phyloP scores from a whole-genome alignment of 169 alveolate genomes.

The Eimeria necatrix region DNA sequence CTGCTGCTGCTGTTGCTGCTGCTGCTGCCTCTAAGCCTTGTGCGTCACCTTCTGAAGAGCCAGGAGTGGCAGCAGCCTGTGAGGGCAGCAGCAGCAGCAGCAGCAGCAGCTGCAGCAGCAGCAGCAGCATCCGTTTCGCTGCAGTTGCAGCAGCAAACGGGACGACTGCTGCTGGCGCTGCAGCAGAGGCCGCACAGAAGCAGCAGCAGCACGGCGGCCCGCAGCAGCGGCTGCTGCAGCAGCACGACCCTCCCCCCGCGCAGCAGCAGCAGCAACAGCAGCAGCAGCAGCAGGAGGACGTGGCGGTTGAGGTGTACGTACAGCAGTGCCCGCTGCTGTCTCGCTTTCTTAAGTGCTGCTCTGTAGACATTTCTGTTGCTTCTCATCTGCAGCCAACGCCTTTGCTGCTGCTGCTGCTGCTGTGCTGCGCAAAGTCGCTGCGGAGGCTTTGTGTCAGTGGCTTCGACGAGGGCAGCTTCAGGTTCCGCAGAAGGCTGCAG shows the following conservation, averaged over 20 bases:
- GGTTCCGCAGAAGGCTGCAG: conserved; percentile 22
- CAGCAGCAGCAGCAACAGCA: conserved; percentile 29
- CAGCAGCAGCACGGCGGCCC: conserved; percentile 18
- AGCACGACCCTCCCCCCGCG: not conserved
- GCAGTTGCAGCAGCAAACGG: not conserved
- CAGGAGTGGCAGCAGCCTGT: too few relatives aligned
- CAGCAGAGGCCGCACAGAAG: not conserved
- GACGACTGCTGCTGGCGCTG: not conserved
- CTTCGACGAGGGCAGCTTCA: conserved; percentile 38
- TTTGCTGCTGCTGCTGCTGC: conserved; percentile 62
- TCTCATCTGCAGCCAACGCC: conserved; percentile 33
- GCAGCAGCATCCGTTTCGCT: not conserved
- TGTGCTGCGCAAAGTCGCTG: conserved; percentile 32
- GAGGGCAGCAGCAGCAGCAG: too few relatives aligned
- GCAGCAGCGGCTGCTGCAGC: conserved; percentile 8
- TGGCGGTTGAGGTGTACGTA: not conserved
- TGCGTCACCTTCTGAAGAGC: too few relatives aligned
- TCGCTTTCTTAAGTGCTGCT: not conserved
- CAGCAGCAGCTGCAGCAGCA: not conserved
- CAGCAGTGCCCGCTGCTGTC: conserved; percentile 44
- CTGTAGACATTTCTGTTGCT: not conserved
- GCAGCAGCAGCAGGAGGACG: conserved; percentile 35
- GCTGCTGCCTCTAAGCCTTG: too few relatives aligned
- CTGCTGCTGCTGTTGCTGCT: not conserved
- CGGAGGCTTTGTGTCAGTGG: not conserved